Evolutionary conservation across 805 yeast genomes (phyloP), one percentile per base, ranked within the genome.

Genomic region (Ogataea paradorogensis): DNA sequence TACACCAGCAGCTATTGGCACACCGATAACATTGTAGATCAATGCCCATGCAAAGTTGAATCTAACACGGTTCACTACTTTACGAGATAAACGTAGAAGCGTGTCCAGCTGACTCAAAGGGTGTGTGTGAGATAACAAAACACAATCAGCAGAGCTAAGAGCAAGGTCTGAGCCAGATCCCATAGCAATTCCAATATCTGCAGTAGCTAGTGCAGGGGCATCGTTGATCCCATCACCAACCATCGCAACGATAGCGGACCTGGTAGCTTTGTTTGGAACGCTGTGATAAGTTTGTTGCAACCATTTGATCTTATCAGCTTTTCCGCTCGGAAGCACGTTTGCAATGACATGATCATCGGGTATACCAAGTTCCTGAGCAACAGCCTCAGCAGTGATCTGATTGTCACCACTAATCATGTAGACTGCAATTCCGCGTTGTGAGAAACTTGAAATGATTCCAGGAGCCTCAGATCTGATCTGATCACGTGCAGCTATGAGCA

Each of bases 191-290:
- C 93, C 93, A 15, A 85, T 80, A 61, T 83, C 87, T 0, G 93
- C 87, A 1, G 74, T 66, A 3, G 88, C 74, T 36, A 85, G 63
- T 0, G 93, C 87, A 1, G 91, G 91, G 0, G 93, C 88, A 59
- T 85, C 93, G 56, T 84, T 85, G 24, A 84, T 78, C 15, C 93
- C 93, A 52, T 84, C 93, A 8, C 93, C 93, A 7, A 84, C 81
- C 90, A 84, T 83, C 0, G 87, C 89, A 3, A 80, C 82, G 15
- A 74, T 52, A 30, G 58, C 52, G 14, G 37, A 56, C 51, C 11
- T 54, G 21, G 40, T 49, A 24, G 43, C 39, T 21, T 26, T 38
- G 26, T 44, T 48, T 6, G 36, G 30, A 3, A 43, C 46, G 9
- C 58, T 38, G 30, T 58, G 58, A 30, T 56, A 69, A 2, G 74